Evolutionary conservation across 805 yeast species (phyloP).

Genomic region (Komagataella phaffii): DNA sequence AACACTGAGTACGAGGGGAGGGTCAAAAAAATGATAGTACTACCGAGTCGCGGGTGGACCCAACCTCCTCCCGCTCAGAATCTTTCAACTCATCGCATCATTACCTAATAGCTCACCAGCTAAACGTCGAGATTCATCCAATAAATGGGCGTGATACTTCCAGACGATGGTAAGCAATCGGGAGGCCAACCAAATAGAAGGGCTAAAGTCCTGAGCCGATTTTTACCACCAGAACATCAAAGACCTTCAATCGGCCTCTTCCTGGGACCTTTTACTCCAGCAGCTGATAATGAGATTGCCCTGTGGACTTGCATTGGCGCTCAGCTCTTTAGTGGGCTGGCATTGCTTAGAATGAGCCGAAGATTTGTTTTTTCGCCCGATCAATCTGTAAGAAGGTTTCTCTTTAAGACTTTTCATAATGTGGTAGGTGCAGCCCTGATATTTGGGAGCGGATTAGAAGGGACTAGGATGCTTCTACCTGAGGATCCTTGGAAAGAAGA

Average conservation of each 20-base stretch:
- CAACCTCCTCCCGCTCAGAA: not conserved
- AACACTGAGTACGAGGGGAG: not conserved
- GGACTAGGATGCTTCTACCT: constrained; percentile 7
- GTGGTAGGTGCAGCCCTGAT: not conserved
- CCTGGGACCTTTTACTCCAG: constrained; percentile 4
- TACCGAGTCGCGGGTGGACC: not conserved
- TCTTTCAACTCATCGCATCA: not conserved
- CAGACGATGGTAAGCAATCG: not conserved
- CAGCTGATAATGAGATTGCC: constrained; percentile 1
- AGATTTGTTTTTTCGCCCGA: not conserved
- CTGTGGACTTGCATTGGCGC: constrained; percentile 4
- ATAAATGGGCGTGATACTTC: not conserved
- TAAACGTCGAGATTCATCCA: not conserved
- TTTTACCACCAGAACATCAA: not conserved
- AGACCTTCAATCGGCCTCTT: not conserved
- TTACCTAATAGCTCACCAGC: not conserved
- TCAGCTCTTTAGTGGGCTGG: constrained; percentile 9
- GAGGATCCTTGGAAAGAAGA: constrained; percentile 32
- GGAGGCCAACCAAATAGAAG: not conserved
- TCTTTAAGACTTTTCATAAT: not conserved
- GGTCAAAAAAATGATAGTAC: not conserved
- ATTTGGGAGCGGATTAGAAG: not conserved
- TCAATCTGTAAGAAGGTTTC: not conserved
- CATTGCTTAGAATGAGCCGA: constrained; percentile 5
- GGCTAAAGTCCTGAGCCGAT: not conserved